Conservation (phyloP, 805 yeast species). For the Nakazawaea wyomingensis region DNA sequence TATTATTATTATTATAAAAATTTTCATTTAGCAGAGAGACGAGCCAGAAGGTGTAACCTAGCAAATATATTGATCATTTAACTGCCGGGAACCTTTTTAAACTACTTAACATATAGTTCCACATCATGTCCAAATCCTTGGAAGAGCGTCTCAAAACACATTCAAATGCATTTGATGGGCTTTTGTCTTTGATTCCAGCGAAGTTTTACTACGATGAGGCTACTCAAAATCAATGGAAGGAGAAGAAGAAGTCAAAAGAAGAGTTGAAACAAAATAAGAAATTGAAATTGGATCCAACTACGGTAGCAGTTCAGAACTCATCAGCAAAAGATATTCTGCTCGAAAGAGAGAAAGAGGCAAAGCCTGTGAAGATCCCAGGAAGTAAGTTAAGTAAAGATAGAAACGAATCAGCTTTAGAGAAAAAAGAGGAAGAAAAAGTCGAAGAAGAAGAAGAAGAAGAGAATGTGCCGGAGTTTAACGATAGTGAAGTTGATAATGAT, state of each 20-base stretch:
- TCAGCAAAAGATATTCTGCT: slow-evolving; percentile 59
- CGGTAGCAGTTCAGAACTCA: slow-evolving; percentile 40
- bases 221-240: slow-evolving; percentile 86
- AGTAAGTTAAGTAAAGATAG: slow-evolving; percentile 7
- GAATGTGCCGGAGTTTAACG: slow-evolving; percentile 16
- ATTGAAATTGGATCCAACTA: slow-evolving; percentile 71
- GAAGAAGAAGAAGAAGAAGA: slow-evolving; percentile 23
- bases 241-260: slow-evolving; percentile 67
- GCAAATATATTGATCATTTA: too few species aligned
- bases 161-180: slow-evolving; percentile 80
- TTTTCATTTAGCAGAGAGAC: not conserved
- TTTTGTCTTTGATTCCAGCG: slow-evolving; percentile 88
- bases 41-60: too few species aligned
- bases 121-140: slow-evolving; percentile 12
- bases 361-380: slow-evolving; percentile 36
- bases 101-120: too few species aligned
- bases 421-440: not conserved
- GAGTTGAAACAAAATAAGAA: slow-evolving; percentile 57
- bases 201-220: slow-evolving; percentile 91
- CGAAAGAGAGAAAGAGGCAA: slow-evolving; percentile 49
- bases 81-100: not conserved
- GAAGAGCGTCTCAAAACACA: slow-evolving; percentile 75
- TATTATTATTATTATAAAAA: not conserved
- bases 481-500: slow-evolving; percentile 15
- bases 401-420: not conserved